Base-by-base conservation (phyloP, 495 filamentous ascomycete species). In the Xylaria telfairii region DNA sequence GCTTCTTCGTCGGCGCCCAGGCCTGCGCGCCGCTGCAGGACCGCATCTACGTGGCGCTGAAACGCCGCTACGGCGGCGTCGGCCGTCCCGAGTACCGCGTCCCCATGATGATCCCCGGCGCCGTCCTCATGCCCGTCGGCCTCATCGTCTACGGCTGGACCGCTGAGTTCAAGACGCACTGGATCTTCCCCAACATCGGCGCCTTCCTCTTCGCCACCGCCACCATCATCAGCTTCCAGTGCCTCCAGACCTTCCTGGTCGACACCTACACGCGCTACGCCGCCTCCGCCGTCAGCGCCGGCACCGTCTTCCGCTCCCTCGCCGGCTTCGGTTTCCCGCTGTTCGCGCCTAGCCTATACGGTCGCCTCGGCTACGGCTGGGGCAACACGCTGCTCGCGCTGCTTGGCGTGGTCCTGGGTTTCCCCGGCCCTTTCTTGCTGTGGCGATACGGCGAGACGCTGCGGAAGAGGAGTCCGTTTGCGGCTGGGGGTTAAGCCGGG, bases 281-380 rank as follows among this genome's bases (percentile, higher is more conserved):
- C 9, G 92, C 93, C 10, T 90, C 87, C 70, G 93, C 92, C 1
- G 76, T 93, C 15, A 90, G 85, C 0, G 92, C 93, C 1, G 85
- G 84, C 1, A 87, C 89, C 3, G 87, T 94, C 15, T 75, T 95
- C 72, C 83, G 93, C 21, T 89, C 84, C 28, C 54, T 94, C 17
- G 89, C 89, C 1, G 92, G 92, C 2, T 94, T 94, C 74, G 87
- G 84, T 17, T 95, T 96, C 69, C 93, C 93, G 28, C 82, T 96
- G 4, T 95, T 95, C 71, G 90, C 91, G 5, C 90, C 89, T 3
- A 83, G 81, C 39, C 82, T 93, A 86, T 94, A 89, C 75, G 70
- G 78, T 39, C 79, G 78, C 24, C 79, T 90, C 12, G 85, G 84
- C 2, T 78, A 87, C 68, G 88, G 87, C 32, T 88, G 87, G 85